Evolutionary conservation across 495 filamentous ascomycete species (phyloP).

Genomic region (Talaromyces trachyspermus): DNA sequence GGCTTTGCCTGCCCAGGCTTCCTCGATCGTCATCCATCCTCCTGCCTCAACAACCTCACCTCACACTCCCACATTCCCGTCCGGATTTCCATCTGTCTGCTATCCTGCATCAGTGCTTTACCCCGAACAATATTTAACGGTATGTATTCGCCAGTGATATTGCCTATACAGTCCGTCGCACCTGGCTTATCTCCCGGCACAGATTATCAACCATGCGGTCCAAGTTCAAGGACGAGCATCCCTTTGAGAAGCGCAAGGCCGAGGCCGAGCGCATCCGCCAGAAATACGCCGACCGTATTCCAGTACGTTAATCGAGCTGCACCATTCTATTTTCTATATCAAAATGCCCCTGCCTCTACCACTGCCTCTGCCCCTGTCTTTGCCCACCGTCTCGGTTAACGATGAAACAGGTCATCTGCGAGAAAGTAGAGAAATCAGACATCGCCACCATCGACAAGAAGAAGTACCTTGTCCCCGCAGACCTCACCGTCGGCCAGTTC

Average conservation of each 20-base stretch:
- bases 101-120: not conserved
- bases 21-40: not conserved
- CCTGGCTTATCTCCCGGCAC: no score
- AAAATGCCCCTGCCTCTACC: not conserved
- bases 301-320: conserved; percentile 81
- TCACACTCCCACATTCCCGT: no score
- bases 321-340: not conserved
- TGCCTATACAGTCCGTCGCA: no score
- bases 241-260: conserved; percentile 98
- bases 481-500: conserved; percentile 98
- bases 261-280: conserved; percentile 98
- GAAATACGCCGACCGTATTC: conserved; percentile 98
- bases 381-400: no score
- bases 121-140: not conserved
- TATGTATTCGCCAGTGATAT: not conserved
- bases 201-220: conserved; percentile 66
- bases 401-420: conserved; percentile 80
- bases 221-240: conserved; percentile 99
- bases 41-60: not conserved
- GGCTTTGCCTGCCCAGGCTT: not conserved
- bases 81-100: not conserved
- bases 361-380: no score
- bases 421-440: conserved; percentile 98
- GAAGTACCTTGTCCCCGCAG: conserved; percentile 97
- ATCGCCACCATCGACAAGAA: conserved; percentile 99